A percentile compares a stretch with the other conserved stretches of the same genome.
These are phyloP conservation scores for Eurotiales sp. DNA, from an alignment of 2,329 filamentous ascomycete species.

Conservation along the genomic window DNA sequence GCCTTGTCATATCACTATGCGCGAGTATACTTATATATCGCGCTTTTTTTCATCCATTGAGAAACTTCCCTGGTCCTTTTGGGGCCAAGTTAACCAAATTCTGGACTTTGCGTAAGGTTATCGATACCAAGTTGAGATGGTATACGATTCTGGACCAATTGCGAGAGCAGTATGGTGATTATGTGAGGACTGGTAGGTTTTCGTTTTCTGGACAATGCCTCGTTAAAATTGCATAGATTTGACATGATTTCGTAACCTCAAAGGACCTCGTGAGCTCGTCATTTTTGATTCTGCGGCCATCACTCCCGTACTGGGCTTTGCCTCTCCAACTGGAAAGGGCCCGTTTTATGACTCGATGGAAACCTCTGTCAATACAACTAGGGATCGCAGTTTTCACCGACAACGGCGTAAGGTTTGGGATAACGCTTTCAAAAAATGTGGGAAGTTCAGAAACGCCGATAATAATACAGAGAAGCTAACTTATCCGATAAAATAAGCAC, in stretches of 20 bases:
- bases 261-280: conserved; percentile 4
- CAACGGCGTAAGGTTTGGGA: conserved; percentile 9
- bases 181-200: conserved; percentile 10
- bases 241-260: too few species aligned
- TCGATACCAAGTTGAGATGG: conserved; percentile 17
- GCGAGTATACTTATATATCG: conserved; percentile 25
- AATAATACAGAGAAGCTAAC: too few species aligned
- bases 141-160: conserved; percentile 18
- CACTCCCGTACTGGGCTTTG: neutral
- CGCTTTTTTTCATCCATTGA: conserved; percentile 23
- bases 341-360: conserved; percentile 2
- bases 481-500: neutral
- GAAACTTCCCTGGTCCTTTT: conserved; percentile 24
- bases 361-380: neutral
- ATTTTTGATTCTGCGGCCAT: conserved; percentile 8
- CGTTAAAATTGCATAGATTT: neutral
- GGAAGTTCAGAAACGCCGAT: neutral
- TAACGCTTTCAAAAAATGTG: conserved; percentile 7
- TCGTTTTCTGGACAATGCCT: neutral
- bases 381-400: conserved; percentile 7
- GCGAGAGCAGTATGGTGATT: conserved; percentile 11
- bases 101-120: conserved; percentile 16
- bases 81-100: conserved; percentile 18
- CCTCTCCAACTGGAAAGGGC: neutral
- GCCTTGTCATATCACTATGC: neutral